Evolutionary conservation across 1,139 yeast genomes (phyloP).

Genomic region (Saccharomyces hybrid): DNA sequence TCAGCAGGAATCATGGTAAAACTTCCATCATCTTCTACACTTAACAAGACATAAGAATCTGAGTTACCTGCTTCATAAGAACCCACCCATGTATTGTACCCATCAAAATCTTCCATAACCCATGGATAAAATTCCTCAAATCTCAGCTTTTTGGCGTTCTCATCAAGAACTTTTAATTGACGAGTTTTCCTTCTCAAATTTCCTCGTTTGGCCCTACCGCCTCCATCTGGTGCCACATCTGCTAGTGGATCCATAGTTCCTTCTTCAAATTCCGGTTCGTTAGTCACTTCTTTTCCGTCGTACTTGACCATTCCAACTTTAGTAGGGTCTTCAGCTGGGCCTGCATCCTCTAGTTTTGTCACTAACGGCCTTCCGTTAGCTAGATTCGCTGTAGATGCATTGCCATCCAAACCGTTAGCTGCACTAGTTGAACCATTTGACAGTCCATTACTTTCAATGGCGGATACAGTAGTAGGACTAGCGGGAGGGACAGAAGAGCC

Average conservation of each 20-base stretch:
- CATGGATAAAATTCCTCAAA: slow-evolving; percentile 97
- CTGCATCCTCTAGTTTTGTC: slow-evolving; percentile 30
- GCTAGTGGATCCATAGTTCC: slow-evolving; percentile 36
- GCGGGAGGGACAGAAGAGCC: not conserved
- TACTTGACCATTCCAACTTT: slow-evolving; percentile 34
- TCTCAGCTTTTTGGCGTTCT: slow-evolving; percentile 69
- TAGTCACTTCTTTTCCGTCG: slow-evolving; percentile 30
- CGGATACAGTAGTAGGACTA: slow-evolving; percentile 4
- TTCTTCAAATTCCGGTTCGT: slow-evolving; percentile 20
- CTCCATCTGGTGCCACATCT: slow-evolving; percentile 90
- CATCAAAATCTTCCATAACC: slow-evolving; percentile 96
- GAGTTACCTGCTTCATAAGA: slow-evolving; percentile 91
- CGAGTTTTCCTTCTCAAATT: slow-evolving; percentile 76
- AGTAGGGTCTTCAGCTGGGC: slow-evolving; percentile 32
- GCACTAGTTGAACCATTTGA: slow-evolving; percentile 5
- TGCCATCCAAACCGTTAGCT: slow-evolving; percentile 4
- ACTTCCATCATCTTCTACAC: slow-evolving; percentile 72
- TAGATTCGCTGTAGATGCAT: not conserved
- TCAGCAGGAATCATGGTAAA: slow-evolving; percentile 94
- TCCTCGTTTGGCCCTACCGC: slow-evolving; percentile 64
- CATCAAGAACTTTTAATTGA: slow-evolving; percentile 74
- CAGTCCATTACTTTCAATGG: slow-evolving; percentile 3
- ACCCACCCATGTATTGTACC: slow-evolving; percentile 90
- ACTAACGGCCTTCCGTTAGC: slow-evolving; percentile 13
- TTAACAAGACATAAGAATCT: slow-evolving; percentile 77